Evolutionary conservation across 2,329 filamentous ascomycete species (phyloP).

Genomic region (Microdochium paspali): DNA sequence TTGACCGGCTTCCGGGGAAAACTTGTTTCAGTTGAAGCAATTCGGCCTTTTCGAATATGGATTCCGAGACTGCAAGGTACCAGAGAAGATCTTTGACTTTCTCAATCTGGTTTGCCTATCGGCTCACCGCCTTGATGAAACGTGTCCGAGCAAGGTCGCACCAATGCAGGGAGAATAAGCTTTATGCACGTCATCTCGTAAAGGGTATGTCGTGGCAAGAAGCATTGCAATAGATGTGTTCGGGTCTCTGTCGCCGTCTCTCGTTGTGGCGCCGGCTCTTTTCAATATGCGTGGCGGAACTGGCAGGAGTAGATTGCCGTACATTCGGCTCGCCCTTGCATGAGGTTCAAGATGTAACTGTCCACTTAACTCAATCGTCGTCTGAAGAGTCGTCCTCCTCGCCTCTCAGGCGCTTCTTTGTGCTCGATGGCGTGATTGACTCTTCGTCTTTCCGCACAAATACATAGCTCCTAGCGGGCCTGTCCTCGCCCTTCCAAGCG

Average conservation of each 20-base stretch:
- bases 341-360: no score
- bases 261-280: no score
- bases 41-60: not conserved
- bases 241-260: no score
- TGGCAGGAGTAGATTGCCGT: no score
- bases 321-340: no score
- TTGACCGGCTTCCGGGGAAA: not conserved
- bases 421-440: slow-evolving; percentile 7
- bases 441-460: slow-evolving; percentile 51
- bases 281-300: no score
- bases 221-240: not conserved
- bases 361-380: slow-evolving; percentile 13
- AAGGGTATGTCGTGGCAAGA: not conserved
- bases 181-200: not conserved
- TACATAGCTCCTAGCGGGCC: slow-evolving; percentile 48
- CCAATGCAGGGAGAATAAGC: not conserved
- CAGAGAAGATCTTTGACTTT: not conserved
- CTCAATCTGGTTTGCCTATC: not conserved
- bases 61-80: no score
- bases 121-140: not conserved
- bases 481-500: slow-evolving; percentile 42
- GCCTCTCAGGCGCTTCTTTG: slow-evolving; percentile 20
- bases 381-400: slow-evolving; percentile 16
- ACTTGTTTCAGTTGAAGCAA: not conserved
- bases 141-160: not conserved